Percentiles rank a stretch among this genome's conserved stretches.
Conservation (phyloP, 148 eudicot species). For the Chenopodium formosanum region DNA sequence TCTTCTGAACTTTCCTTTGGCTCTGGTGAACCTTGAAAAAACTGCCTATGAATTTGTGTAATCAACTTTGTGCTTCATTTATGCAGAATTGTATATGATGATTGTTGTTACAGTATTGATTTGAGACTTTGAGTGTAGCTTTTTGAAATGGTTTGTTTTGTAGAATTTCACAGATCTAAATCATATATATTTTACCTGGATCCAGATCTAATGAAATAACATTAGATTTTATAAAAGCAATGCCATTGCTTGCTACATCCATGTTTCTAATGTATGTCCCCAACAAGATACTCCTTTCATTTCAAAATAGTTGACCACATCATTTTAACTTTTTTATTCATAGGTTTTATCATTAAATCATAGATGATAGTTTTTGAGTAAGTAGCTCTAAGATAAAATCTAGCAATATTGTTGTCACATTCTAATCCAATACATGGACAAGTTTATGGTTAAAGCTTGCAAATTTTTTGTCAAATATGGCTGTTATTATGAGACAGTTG, state of each 20-base stretch:
- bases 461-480: too few relatives aligned
- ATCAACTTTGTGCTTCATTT: not conserved
- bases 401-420: too few relatives aligned
- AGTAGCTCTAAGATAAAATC: too few relatives aligned
- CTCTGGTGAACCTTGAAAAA: not conserved
- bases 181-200: not conserved
- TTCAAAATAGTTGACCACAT: not conserved
- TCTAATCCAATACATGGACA: too few relatives aligned
- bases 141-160: not conserved
- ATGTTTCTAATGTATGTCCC: not conserved
- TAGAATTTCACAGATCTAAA: not conserved
- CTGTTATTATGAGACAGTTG: too few relatives aligned
- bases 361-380: too few relatives aligned
- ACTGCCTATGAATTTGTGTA: not conserved
- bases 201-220: not conserved
- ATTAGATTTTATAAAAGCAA: not conserved
- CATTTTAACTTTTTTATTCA: not conserved
- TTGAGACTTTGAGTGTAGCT: not conserved
- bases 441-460: too few relatives aligned
- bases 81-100: not conserved
- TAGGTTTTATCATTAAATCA: not conserved
- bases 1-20: not conserved
- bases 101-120: not conserved
- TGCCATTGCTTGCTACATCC: not conserved
- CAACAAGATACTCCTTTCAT: not conserved